phyloP scores from a whole-genome alignment of 768 basidiomycete genomes.

The Rhodosporidiobolus odoratus region DNA sequence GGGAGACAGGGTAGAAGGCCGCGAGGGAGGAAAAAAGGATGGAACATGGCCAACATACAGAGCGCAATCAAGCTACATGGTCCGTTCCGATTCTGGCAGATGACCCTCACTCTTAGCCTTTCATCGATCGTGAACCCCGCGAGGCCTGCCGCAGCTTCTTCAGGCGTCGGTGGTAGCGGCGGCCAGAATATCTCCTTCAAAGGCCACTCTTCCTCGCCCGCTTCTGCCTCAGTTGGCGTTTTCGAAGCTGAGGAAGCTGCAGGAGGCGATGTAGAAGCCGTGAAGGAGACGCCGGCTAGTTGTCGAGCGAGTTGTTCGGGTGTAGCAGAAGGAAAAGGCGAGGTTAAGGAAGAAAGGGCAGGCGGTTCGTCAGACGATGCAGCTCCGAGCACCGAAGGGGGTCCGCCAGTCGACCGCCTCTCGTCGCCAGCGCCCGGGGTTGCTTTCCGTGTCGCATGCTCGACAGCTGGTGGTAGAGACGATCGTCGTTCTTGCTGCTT shows the following conservation, averaged over 20 bases:
- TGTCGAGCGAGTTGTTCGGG: conserved; percentile 8
- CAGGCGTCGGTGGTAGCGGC: conserved; percentile 22
- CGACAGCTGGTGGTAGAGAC: too few relatives aligned
- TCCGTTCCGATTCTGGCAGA: conserved; percentile 50
- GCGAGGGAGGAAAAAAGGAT: neutral
- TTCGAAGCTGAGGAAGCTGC: neutral
- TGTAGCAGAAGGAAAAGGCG: neutral
- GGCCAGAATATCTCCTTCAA: conserved; percentile 32
- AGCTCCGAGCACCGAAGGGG: too few relatives aligned
- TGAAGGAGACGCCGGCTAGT: neutral
- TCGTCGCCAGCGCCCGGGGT: too few relatives aligned
- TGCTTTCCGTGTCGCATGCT: too few relatives aligned
- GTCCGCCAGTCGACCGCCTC: too few relatives aligned
- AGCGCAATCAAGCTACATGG: conserved; percentile 89
- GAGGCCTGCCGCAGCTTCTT: too few relatives aligned
- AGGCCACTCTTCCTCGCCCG: conserved; percentile 21
- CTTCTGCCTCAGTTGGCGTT: neutral
- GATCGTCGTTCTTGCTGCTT: too few relatives aligned
- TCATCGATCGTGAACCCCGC: neutral
- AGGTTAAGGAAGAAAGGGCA: neutral
- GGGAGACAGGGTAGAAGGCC: too few relatives aligned
- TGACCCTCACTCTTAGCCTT: conserved; percentile 19
- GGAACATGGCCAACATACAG: conserved; percentile 56
- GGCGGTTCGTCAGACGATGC: too few relatives aligned
- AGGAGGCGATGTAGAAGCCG: neutral